These are phyloP conservation scores for Aspergillus aculeatus DNA, from an alignment of 2,329 filamentous ascomycete species.

Conservation along the genomic window DNA sequence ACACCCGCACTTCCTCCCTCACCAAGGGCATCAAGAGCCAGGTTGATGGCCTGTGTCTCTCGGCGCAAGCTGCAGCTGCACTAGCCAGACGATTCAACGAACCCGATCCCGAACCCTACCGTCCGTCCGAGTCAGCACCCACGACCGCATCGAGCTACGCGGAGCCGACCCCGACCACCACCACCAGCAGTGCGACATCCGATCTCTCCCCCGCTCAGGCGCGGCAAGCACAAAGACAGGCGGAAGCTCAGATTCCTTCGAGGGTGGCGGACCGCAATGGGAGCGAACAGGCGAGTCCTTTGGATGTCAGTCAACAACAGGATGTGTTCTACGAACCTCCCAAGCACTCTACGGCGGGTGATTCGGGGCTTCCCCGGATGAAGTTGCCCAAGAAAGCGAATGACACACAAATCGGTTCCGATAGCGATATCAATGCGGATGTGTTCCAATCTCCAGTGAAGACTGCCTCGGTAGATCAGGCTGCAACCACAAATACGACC, in stretches of 20 bases:
- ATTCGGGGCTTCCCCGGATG: slow-evolving; percentile 54
- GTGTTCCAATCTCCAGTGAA: slow-evolving; percentile 49
- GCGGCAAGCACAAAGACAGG: slow-evolving; percentile 47
- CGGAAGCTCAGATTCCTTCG: slow-evolving; percentile 55
- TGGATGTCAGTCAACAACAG: slow-evolving; percentile 53
- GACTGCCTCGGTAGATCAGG: not conserved
- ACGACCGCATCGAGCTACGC: not conserved
- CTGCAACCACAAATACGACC: slow-evolving; percentile 17
- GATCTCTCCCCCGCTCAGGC: slow-evolving; percentile 44
- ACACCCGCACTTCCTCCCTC: slow-evolving; percentile 63
- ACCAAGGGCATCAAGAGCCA: slow-evolving; percentile 62
- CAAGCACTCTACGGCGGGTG: slow-evolving; percentile 45
- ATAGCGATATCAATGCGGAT: slow-evolving; percentile 54
- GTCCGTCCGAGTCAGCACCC: slow-evolving; percentile 18
- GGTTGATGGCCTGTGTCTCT: slow-evolving; percentile 61
- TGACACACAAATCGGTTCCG: slow-evolving; percentile 45
- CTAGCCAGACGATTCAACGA: slow-evolving; percentile 60
- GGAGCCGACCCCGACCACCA: slow-evolving; percentile 33
- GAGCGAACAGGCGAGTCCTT: slow-evolving; percentile 25
- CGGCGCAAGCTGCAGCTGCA: slow-evolving; percentile 59
- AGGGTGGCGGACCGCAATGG: slow-evolving; percentile 45
- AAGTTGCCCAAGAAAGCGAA: slow-evolving; percentile 56
- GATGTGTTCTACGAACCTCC: slow-evolving; percentile 59
- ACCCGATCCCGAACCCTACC: slow-evolving; percentile 25
- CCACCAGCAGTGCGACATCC: slow-evolving; percentile 23